A percentile compares a stretch with the other conserved stretches of the same genome.
phyloP scores from a whole-genome alignment of 345 rosid genomes.

The Acer saccharum region DNA sequence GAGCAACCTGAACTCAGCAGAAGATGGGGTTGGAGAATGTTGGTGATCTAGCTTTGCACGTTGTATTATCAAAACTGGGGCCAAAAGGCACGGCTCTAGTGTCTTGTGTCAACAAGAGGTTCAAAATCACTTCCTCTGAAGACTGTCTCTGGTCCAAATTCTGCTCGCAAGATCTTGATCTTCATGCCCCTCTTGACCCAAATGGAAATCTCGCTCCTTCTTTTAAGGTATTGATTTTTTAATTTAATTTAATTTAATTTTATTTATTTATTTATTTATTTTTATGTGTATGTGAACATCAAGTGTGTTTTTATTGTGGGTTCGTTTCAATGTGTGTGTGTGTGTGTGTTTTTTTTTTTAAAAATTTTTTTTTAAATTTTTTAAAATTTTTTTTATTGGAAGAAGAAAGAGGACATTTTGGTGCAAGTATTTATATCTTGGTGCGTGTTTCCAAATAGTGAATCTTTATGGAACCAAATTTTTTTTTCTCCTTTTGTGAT shows the following conservation, averaged over 20 bases:
- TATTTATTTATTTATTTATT: no score
- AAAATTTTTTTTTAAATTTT: no score
- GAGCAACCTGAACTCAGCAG: neutral
- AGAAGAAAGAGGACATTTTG: neutral
- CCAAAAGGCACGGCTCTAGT: constrained; percentile 49
- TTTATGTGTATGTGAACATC: neutral
- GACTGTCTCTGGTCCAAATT: constrained; percentile 75
- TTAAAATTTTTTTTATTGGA: neutral
- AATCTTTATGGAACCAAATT: neutral
- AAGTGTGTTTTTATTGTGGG: constrained; percentile 8
- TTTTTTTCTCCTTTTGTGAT: neutral
- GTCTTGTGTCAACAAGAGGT: constrained; percentile 59
- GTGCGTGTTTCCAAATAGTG: neutral
- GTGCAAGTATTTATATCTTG: neutral
- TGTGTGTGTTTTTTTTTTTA: no score
- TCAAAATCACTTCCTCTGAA: constrained; percentile 53
- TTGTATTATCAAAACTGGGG: constrained; percentile 51
- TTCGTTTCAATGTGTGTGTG: neutral
- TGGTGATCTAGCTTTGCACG: constrained; percentile 63
- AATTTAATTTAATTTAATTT: no score
- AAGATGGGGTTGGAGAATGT: constrained; percentile 63
- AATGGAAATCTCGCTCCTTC: constrained; percentile 62
- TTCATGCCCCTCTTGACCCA: constrained; percentile 66
- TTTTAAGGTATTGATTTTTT: constrained; percentile 53
- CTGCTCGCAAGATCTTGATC: constrained; percentile 59